Percentiles rank a stretch among this genome's conserved stretches.
phyloP scores from a whole-genome alignment of 768 basidiomycete genomes.

The Russula earlei region DNA sequence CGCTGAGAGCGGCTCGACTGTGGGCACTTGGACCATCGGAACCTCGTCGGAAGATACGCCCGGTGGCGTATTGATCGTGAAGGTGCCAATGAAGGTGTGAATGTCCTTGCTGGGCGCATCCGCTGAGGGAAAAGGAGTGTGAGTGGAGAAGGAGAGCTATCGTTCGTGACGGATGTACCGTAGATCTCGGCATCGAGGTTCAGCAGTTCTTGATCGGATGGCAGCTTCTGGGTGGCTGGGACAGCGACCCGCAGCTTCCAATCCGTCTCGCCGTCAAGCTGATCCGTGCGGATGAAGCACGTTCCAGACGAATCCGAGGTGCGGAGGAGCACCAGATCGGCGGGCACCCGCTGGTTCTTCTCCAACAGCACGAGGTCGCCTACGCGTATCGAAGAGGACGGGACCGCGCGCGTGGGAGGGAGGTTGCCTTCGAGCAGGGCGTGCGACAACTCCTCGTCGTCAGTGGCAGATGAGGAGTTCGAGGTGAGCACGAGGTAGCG shows the following conservation, averaged over 20 bases:
- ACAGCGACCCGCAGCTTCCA: constrained; percentile 96
- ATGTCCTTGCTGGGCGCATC: constrained; percentile 97
- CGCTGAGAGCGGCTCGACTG: constrained; percentile 79
- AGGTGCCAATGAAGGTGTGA: constrained; percentile 88
- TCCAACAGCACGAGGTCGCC: constrained; percentile 88
- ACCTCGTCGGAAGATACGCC: constrained; percentile 28
- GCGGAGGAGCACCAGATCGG: constrained; percentile 82
- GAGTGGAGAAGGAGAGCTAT: background rate
- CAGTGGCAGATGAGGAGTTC: constrained; percentile 24
- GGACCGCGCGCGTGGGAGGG: constrained; percentile 52
- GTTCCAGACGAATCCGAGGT: constrained; percentile 87
- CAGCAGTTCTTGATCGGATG: constrained; percentile 45
- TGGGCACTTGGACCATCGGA: constrained; percentile 32
- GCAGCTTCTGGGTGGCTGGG: constrained; percentile 67
- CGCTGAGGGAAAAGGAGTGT: constrained; percentile 36
- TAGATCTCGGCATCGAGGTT: constrained; percentile 82
- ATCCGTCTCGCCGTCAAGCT: constrained; percentile 97
- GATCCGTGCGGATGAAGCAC: constrained; percentile 96
- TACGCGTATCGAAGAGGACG: constrained; percentile 80
- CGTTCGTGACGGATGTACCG: constrained; percentile 37
- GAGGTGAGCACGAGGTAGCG: constrained; percentile 78
- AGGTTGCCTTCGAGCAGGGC: constrained; percentile 2
- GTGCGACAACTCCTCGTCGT: constrained; percentile 24
- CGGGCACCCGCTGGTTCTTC: constrained; percentile 96
- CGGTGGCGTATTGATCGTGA: constrained; percentile 57